phyloP scores from a whole-genome alignment of 2,329 filamentous ascomycete genomes.

The Pochonia chlamydosporia region DNA sequence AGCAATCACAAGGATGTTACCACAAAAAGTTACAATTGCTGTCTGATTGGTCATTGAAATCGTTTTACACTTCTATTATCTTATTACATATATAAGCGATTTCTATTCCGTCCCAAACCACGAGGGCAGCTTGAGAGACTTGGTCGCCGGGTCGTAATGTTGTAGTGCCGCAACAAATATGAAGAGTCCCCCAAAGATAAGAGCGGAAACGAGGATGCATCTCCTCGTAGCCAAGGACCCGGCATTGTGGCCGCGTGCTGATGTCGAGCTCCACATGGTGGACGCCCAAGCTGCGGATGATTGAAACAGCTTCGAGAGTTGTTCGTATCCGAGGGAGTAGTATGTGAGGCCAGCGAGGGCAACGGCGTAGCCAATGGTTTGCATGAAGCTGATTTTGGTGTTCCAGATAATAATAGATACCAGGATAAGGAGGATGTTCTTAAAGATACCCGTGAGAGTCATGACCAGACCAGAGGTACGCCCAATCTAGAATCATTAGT shows the following conservation, averaged over 20 bases:
- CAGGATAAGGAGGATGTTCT: constrained; percentile 77
- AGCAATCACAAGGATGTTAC: no score
- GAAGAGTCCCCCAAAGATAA: constrained; percentile 11
- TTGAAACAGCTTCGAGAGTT: constrained; percentile 19
- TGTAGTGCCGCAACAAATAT: constrained; percentile 12
- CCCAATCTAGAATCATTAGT: constrained; percentile 56
- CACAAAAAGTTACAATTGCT: no score
- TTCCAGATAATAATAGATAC: constrained; percentile 74
- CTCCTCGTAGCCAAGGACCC: constrained; percentile 8
- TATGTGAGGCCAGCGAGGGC: constrained; percentile 49
- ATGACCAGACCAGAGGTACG: constrained; percentile 83
- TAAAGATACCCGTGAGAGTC: constrained; percentile 79
- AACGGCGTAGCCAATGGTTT: constrained; percentile 72
- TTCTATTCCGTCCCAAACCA: constrained; percentile 12
- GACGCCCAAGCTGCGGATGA: constrained; percentile 18
- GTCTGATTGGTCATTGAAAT: no score
- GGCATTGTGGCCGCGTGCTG: constrained; percentile 9
- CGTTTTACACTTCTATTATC: background rate
- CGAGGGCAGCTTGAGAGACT: constrained; percentile 1
- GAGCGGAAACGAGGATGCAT: constrained; percentile 9
- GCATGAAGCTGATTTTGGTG: constrained; percentile 63
- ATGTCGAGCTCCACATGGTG: constrained; percentile 15
- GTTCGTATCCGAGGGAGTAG: constrained; percentile 40
- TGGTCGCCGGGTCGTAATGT: constrained; percentile 6
- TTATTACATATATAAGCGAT: background rate